Evolutionary conservation across 768 basidiomycete species (phyloP).

Genomic region (Trametes maxima): DNA sequence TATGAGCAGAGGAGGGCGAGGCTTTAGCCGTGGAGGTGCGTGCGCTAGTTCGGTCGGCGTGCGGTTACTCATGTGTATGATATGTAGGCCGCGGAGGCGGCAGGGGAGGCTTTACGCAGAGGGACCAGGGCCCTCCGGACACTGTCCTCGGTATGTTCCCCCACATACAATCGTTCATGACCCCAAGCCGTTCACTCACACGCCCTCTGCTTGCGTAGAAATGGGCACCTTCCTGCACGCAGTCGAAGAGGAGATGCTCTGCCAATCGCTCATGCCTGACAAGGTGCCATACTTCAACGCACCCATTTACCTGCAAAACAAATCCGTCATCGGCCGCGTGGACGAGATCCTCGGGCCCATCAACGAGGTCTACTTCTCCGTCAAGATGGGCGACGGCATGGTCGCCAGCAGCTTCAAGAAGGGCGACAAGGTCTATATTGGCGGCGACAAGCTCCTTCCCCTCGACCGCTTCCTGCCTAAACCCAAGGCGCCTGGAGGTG

Average conservation of each 20-base stretch:
- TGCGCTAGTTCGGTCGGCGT: not conserved
- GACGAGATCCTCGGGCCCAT: conserved; percentile 99
- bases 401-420: conserved; percentile 94
- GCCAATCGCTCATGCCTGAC: conserved; percentile 78
- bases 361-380: conserved; percentile 96
- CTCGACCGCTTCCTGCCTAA: conserved; percentile 97
- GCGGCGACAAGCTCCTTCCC: conserved; percentile 94
- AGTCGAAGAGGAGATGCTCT: conserved; percentile 98
- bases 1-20: conserved; percentile 62
- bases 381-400: conserved; percentile 98
- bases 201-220: conserved; percentile 50
- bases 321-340: conserved; percentile 93
- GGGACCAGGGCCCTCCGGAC: conserved; percentile 79
- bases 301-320: conserved; percentile 96
- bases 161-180: not conserved
- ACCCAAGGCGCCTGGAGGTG: conserved; percentile 80
- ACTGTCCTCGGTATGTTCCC: conserved; percentile 63
- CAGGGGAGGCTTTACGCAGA: conserved; percentile 71
- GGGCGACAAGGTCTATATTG: conserved; percentile 98
- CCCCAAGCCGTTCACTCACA: not conserved
- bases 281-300: conserved; percentile 99
- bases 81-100: conserved; percentile 58
- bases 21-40: conserved; percentile 51
- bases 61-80: conserved; percentile 32
- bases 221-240: conserved; percentile 92